A percentile compares a stretch with the other conserved stretches of the same genome.
phyloP scores from a whole-genome alignment of 23 red algal genomes.

The Gracilaria gracilis region DNA sequence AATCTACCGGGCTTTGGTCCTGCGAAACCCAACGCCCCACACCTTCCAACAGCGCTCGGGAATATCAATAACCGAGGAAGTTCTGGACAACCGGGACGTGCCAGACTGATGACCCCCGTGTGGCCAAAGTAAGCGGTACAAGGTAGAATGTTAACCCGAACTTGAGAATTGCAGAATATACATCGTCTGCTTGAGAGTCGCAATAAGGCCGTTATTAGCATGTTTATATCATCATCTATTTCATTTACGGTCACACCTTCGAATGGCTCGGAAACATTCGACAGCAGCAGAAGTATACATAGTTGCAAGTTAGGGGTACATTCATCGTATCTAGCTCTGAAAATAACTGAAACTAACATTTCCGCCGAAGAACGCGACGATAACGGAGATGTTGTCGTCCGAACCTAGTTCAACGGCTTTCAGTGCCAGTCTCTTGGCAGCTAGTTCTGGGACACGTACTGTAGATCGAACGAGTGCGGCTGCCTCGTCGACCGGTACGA shows the following conservation, averaged over 20 bases:
- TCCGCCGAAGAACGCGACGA: slow-evolving; percentile 81
- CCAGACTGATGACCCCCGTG: slow-evolving; percentile 41
- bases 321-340: neutral
- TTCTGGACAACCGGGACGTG: slow-evolving; percentile 5
- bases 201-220: neutral
- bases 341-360: slow-evolving; percentile 57
- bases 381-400: slow-evolving; percentile 93
- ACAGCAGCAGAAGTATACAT: neutral
- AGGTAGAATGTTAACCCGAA: too few species aligned
- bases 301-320: slow-evolving; percentile 18
- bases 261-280: neutral
- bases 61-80: neutral
- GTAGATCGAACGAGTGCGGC: slow-evolving; percentile 76
- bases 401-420: slow-evolving; percentile 86
- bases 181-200: neutral
- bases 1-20: slow-evolving; percentile 58
- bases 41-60: neutral
- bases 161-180: neutral
- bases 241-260: neutral
- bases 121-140: neutral
- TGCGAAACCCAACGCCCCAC: neutral
- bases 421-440: slow-evolving; percentile 80
- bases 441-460: slow-evolving; percentile 78
- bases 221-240: neutral
- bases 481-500: slow-evolving; percentile 64